phyloP scores from a whole-genome alignment of 2,329 filamentous ascomycete genomes.

The Celoporthe dispersa region DNA sequence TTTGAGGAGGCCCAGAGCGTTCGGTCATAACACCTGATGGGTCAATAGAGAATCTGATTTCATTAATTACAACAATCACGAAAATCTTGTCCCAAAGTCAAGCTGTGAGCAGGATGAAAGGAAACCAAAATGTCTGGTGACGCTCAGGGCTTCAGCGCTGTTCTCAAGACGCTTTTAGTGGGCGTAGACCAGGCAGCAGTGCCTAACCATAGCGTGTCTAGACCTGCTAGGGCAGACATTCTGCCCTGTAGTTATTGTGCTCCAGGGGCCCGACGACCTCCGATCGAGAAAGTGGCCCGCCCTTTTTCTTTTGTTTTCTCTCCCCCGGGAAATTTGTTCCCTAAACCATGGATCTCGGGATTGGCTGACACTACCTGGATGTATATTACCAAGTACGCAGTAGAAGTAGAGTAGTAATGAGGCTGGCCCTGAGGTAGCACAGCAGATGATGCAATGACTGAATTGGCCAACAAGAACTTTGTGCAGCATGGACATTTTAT shows the following conservation, averaged over 20 bases:
- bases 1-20: background rate
- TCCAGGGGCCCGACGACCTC: too few relatives aligned
- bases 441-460: background rate
- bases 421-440: background rate
- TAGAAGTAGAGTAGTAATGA: background rate
- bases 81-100: background rate
- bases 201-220: background rate
- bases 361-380: too few relatives aligned
- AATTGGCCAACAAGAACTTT: background rate
- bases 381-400: background rate
- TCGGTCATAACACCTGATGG: background rate
- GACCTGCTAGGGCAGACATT: background rate
- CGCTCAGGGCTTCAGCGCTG: background rate
- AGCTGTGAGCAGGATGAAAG: background rate
- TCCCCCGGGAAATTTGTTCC: too few relatives aligned
- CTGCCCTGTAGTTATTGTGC: background rate
- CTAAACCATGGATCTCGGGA: too few relatives aligned
- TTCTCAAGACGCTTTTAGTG: background rate
- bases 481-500: too few relatives aligned
- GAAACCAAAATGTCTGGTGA: background rate
- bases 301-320: background rate
- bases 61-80: background rate
- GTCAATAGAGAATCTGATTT: background rate
- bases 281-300: background rate
- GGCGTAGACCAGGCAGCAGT: too few relatives aligned